Evolutionary conservation across 148 eudicot genomes (phyloP).

Genomic region (Camellia japonica): DNA sequence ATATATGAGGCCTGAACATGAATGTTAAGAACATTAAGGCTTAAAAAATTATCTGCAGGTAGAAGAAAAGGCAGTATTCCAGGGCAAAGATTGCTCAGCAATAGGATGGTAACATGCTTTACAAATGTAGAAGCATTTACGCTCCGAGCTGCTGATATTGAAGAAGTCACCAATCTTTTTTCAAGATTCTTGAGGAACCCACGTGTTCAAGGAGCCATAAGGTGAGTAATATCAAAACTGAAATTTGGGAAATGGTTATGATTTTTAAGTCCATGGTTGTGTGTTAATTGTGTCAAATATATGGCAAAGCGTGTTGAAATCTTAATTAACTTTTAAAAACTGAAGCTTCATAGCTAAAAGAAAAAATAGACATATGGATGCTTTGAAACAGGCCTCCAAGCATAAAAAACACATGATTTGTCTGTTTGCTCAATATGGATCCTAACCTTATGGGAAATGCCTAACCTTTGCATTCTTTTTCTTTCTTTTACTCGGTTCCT

Average conservation of each 20-base stretch:
- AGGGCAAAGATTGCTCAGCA: constrained; percentile 50
- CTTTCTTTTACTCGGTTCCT: too few relatives aligned
- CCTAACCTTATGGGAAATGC: neutral
- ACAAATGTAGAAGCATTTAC: constrained; percentile 77
- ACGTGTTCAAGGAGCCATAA: constrained; percentile 68
- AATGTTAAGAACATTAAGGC: neutral
- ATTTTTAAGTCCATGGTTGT: neutral
- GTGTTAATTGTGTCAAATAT: neutral
- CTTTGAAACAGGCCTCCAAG: neutral
- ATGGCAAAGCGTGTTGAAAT: neutral
- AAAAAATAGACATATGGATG: neutral
- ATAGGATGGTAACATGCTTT: constrained; percentile 57
- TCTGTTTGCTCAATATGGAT: neutral
- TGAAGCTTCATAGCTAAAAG: neutral
- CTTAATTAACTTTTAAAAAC: neutral
- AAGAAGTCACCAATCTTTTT: constrained; percentile 67
- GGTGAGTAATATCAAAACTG: constrained; percentile 34
- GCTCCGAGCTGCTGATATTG: constrained; percentile 60
- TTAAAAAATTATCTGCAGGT: constrained; percentile 36
- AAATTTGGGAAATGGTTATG: neutral
- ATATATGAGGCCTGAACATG: neutral
- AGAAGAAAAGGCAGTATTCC: constrained; percentile 44
- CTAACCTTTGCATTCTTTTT: neutral
- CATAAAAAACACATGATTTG: neutral
- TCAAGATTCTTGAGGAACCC: constrained; percentile 63